These are phyloP conservation scores for Vanrija humicola DNA, from an alignment of 1,284 basidiomycete genomes.

Conservation along the genomic window DNA sequence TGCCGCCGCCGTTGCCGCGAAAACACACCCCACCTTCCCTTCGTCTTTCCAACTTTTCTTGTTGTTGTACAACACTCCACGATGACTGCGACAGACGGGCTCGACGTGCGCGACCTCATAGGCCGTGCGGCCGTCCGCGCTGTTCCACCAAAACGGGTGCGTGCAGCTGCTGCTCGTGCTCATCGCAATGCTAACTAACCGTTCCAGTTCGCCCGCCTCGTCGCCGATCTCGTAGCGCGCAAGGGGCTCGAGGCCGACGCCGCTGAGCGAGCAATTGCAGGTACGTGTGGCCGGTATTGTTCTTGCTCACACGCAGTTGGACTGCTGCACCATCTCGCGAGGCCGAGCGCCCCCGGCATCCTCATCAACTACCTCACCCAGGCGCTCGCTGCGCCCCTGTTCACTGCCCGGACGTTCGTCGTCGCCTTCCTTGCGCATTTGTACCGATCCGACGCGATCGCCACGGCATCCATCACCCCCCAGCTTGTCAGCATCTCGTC, in stretches of 20 bases:
- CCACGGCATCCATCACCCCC: slow-evolving; percentile 5
- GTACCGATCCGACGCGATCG: slow-evolving; percentile 6
- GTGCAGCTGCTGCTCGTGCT: neutral
- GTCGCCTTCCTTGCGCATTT: slow-evolving; percentile 27
- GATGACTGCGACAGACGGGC: slow-evolving; percentile 3
- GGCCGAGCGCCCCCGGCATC: slow-evolving; percentile 26
- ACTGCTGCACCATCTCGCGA: slow-evolving; percentile 23
- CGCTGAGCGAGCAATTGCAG: slow-evolving; percentile 9
- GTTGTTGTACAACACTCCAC: neutral
- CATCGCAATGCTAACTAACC: slow-evolving; percentile 4
- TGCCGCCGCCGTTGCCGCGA: no score
- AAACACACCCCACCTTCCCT: neutral
- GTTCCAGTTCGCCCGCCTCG: slow-evolving; percentile 11
- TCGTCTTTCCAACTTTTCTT: neutral
- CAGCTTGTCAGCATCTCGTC: slow-evolving; percentile 21
- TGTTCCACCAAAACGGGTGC: slow-evolving; percentile 10
- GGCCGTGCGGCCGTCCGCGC: slow-evolving; percentile 15
- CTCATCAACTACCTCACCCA: slow-evolving; percentile 32
- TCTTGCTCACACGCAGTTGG: slow-evolving; percentile 19
- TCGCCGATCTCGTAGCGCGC: neutral
- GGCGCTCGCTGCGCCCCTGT: slow-evolving; percentile 12
- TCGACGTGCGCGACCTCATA: slow-evolving; percentile 9
- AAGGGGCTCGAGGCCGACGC: slow-evolving; percentile 1
- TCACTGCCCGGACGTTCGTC: slow-evolving; percentile 24
- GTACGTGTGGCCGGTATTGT: neutral